Percentiles rank a stretch among this genome's conserved stretches.
Conservation (phyloP, 148 eudicot genomes). For the Camellia granthamiana region DNA sequence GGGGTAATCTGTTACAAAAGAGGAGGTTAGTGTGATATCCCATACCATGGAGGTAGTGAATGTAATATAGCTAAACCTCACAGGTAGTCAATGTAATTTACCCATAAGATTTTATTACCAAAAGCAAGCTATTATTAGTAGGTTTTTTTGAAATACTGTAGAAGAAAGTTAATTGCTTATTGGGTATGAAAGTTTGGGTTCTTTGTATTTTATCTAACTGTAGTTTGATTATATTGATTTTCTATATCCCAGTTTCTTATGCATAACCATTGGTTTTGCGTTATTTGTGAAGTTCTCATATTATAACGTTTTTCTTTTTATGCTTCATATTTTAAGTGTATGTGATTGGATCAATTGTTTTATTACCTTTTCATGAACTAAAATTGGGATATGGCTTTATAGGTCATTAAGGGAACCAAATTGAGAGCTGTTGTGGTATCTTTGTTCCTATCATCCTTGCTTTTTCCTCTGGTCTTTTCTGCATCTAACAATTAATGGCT, state of each 20-base stretch:
- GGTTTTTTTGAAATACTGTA: too few relatives aligned
- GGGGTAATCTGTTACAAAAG: too few relatives aligned
- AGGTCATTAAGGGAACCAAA: slow-evolving; percentile 49
- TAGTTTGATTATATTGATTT: background rate
- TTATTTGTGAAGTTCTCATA: too few relatives aligned
- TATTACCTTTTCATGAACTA: too few relatives aligned
- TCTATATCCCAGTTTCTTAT: background rate
- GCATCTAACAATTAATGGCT: slow-evolving; percentile 51
- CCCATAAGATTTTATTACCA: background rate
- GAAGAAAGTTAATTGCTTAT: background rate
- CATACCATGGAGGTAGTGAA: too few relatives aligned
- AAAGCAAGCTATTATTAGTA: background rate
- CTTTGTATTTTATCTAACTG: too few relatives aligned
- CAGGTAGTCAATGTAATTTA: too few relatives aligned
- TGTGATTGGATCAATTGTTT: background rate
- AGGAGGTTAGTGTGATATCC: too few relatives aligned
- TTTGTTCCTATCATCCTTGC: slow-evolving; percentile 41
- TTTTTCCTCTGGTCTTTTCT: slow-evolving; percentile 36
- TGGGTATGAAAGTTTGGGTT: background rate
- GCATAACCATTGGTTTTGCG: background rate
- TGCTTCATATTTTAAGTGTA: background rate
- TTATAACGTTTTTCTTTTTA: background rate
- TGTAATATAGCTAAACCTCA: too few relatives aligned
- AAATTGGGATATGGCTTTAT: background rate
- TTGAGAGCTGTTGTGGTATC: slow-evolving; percentile 27